These are phyloP conservation scores for Buxus sempervirens DNA, from an alignment of 164 flowering plant genomes.

Conservation along the genomic window DNA sequence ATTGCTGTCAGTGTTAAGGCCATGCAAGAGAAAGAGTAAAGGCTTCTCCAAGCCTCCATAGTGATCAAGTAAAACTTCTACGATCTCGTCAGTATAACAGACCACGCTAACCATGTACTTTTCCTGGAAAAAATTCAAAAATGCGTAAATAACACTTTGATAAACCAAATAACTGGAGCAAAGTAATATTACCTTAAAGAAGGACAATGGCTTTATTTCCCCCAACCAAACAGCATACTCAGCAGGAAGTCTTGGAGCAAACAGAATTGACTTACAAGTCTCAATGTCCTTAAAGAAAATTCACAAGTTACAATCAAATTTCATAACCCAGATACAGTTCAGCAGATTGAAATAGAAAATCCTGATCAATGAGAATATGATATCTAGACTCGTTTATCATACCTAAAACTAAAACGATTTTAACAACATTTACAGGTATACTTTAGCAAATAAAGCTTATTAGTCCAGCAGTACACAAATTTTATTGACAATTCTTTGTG, in stretches of 20 bases:
- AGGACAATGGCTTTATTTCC: constrained; percentile 66
- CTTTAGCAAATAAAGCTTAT: no score
- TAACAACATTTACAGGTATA: no score
- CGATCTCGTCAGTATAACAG: constrained; percentile 67
- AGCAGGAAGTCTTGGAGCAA: constrained; percentile 73
- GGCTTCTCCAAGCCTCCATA: constrained; percentile 48
- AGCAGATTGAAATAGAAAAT: no score
- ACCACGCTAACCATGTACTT: constrained; percentile 60
- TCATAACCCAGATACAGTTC: no score
- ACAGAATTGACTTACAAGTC: constrained; percentile 72
- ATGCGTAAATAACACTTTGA: not conserved
- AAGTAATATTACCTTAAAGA: constrained; percentile 57
- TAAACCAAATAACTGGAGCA: not conserved
- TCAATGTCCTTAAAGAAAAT: no score
- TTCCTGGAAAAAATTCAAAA: constrained; percentile 60
- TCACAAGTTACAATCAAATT: no score
- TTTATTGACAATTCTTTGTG: no score
- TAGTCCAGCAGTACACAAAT: no score
- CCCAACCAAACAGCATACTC: constrained; percentile 97
- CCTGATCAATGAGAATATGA: no score
- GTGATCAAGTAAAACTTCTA: constrained; percentile 39
- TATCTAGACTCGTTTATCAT: no score
- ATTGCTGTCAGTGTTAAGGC: constrained; percentile 85
- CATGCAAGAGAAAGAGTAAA: constrained; percentile 72
- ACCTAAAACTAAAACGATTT: no score